Percentiles rank a stretch among this genome's conserved stretches.
These are phyloP conservation scores for Astragalus membranaceus DNA, from an alignment of 306 rosid genomes.

Conservation along the genomic window DNA sequence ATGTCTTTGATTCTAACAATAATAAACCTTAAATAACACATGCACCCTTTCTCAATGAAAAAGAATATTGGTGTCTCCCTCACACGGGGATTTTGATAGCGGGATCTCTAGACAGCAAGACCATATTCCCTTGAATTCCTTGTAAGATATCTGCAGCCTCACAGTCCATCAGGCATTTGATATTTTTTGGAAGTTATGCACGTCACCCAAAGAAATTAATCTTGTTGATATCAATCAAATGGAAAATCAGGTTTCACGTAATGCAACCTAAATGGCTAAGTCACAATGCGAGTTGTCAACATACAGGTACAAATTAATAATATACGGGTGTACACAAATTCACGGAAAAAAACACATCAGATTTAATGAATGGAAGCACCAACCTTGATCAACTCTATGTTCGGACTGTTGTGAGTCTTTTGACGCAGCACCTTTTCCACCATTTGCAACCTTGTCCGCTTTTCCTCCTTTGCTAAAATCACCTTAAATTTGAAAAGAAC, in stretches of 20 bases:
- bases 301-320: background rate
- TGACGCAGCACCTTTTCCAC: constrained; percentile 19
- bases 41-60: no score
- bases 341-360: background rate
- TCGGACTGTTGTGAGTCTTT: constrained; percentile 48
- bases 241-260: background rate
- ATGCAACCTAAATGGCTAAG: constrained; percentile 3
- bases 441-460: no score
- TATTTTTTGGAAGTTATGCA: constrained; percentile 70
- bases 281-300: background rate
- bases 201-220: constrained; percentile 2
- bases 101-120: no score
- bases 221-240: background rate
- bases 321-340: background rate
- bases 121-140: no score
- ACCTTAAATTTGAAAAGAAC: no score
- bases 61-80: no score
- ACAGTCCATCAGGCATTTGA: constrained; percentile 74
- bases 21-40: no score
- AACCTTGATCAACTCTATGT: constrained; percentile 54
- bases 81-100: no score
- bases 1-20: no score
- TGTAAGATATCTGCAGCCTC: constrained; percentile 63
- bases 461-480: no score
- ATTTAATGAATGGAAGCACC: constrained; percentile 26